Base-by-base conservation (phyloP, 495 filamentous ascomycete species). In the Platismatia glauca region DNA sequence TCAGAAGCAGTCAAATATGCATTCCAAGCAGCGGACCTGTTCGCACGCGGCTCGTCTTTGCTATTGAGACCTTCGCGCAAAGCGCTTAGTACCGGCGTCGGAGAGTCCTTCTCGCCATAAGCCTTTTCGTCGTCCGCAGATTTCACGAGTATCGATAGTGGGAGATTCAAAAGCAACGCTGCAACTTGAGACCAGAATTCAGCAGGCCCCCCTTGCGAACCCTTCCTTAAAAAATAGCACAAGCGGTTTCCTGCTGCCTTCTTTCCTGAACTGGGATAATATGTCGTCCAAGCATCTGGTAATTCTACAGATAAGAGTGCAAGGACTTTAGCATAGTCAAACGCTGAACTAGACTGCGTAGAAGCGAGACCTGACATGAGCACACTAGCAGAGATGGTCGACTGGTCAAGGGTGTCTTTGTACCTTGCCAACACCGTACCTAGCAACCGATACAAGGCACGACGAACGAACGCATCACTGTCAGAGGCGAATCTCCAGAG, bases 401-500 rank as follows among this genome's bases (percentile, higher is more conserved):
- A 72, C 74, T 77, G 79, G 62, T 86, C 75, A 34, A 95, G 73
- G 62, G 82, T 80, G 31, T 79, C 79, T 37, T 79, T 77, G 53
- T 82, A 78, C 64, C 80, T 84, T 20, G 79, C 80, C 20, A 90
- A 74, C 44, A 79, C 80, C 22, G 72, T 72, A n/a, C 77, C 75
- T 7, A 95, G 70, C 38, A 99, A 77, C 46, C 82, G 79, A 70
- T 89, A 90, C 3, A 86, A 72, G 4, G 86, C 77, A 43, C 83
- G 82, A 55, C 95, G 83, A 9, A 96, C 86, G 68, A 79, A 84
- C 18, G 85, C 66, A 70, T 97, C 91, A 16, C 82, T 71, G 63
- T 85, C 74, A 37, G 79, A 74, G 12, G 82, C 82, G 66, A 94
- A 82, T n/a, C 78, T 77, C 93, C 94, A 97, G 6, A 97, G 68